Base-by-base conservation (phyloP, 352 stramenopile species). In the Globisporangium cederbergense region DNA sequence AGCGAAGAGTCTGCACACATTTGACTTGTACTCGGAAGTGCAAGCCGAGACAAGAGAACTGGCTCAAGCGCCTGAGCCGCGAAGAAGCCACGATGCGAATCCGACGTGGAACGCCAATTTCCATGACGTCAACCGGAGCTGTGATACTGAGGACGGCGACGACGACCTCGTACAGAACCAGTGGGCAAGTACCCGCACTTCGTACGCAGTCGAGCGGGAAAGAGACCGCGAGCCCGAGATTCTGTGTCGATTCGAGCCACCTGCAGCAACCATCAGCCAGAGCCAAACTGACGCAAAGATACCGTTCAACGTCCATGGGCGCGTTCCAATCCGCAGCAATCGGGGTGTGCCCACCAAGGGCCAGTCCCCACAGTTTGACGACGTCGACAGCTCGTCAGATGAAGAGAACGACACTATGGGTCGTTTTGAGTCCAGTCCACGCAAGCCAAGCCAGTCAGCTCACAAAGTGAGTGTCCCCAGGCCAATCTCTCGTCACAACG, bases 251-350 rank as follows among this genome's bases (percentile, higher is more conserved):
- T 20, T 16, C 2, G 14, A 36, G 42, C 42, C 42, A 47, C 42
- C 11, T 25, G 20, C n/a, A 30, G 20, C 25, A 28, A 28, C 20
- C n/a, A 7, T 20, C 40, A 14, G 56, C n/a, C 8, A 22, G 16
- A 60, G 11, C 11, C 42, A 32, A 46, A 28, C 51, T 18, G 30
- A 30, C 2, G 6, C n/a, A 8, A 46, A 16, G n/a, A 11, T 55
- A 1, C 64, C 64, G 22, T 75, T 75, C 51, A 72, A 64, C 32
- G 14, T 67, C 13, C 65, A 51, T n/a, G 77, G 77, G 1, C 66
- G 70, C 13, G 77, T 89, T 9, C 77, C 79, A 6, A 81, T 86
- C 10, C 74, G 77, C 43, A 46, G 28, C 40, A 62, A 25, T 45
- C 30, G 30, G 8, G 28, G 43, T 3, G 51, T 45, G 3, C 51